Conservation (phyloP, 1,284 basidiomycete species). For the Ganoderma sp. region DNA sequence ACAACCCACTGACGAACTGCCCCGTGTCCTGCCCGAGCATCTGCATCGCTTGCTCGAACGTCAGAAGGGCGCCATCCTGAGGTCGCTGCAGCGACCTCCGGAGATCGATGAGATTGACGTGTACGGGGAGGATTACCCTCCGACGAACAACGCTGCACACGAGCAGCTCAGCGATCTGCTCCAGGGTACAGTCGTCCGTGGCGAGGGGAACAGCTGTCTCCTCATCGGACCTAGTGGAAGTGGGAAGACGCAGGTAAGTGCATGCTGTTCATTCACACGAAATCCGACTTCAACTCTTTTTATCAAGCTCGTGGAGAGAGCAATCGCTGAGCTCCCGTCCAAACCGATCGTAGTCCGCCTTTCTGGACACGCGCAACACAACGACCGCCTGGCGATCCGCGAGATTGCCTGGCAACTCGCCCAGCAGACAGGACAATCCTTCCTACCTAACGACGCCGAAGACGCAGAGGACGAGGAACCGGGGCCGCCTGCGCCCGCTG, state of each 20-base stretch:
- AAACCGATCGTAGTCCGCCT: slow-evolving; percentile 79
- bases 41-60: slow-evolving; percentile 51
- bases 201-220: slow-evolving; percentile 91
- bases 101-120: slow-evolving; percentile 36
- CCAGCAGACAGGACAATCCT: slow-evolving; percentile 66
- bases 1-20: slow-evolving; percentile 32
- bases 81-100: slow-evolving; percentile 47
- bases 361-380: slow-evolving; percentile 85
- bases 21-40: slow-evolving; percentile 44
- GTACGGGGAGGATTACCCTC: slow-evolving; percentile 40
- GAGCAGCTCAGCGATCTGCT: slow-evolving; percentile 68
- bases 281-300: slow-evolving; percentile 12
- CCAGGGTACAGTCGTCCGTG: slow-evolving; percentile 73
- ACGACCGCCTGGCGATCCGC: slow-evolving; percentile 88
- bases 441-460: slow-evolving; percentile 45
- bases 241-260: slow-evolving; percentile 80
- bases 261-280: slow-evolving; percentile 9
- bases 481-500: background rate
- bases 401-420: slow-evolving; percentile 87
- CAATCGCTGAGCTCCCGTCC: slow-evolving; percentile 50
- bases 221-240: slow-evolving; percentile 83
- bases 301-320: slow-evolving; percentile 62
- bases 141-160: slow-evolving; percentile 56
- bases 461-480: slow-evolving; percentile 46
- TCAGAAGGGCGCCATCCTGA: slow-evolving; percentile 66